A percentile compares a stretch with the other conserved stretches of the same genome.
Evolutionary conservation across 2,329 filamentous ascomycete species (phyloP).

Genomic region (Venturia nashicola): DNA sequence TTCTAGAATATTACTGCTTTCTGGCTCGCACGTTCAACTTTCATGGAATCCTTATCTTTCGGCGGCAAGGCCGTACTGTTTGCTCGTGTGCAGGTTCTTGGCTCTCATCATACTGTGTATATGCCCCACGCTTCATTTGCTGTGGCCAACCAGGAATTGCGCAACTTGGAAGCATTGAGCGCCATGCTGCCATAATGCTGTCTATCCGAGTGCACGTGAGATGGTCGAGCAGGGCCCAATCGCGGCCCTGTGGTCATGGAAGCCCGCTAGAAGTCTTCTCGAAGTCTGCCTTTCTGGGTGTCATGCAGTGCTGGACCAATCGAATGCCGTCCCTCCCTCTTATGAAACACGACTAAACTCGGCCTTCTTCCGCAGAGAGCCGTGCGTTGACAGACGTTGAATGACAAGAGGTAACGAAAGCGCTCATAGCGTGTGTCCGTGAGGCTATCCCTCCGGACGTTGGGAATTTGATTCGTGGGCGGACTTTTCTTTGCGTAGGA

Average conservation of each 20-base stretch:
- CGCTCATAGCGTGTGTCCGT: not conserved
- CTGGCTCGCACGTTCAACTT: not conserved
- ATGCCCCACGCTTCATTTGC: not conserved
- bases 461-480: not conserved
- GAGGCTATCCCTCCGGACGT: not conserved
- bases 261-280: conserved; percentile 1
- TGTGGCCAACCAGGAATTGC: not conserved
- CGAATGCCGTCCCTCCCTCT: not conserved
- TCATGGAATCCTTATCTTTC: not conserved
- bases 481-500: not conserved
- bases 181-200: not conserved
- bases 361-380: not conserved
- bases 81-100: not conserved
- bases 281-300: not conserved
- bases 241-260: not conserved
- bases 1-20: not conserved
- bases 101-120: not conserved
- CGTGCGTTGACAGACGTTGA: not conserved
- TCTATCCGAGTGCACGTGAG: not conserved
- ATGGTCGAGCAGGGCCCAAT: not conserved
- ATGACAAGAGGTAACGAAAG: not conserved
- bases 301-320: not conserved
- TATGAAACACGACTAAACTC: not conserved
- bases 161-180: not conserved
- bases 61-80: not conserved